Base-by-base conservation (phyloP, 2,329 filamentous ascomycete species). In the Plenodomus biglobosus region DNA sequence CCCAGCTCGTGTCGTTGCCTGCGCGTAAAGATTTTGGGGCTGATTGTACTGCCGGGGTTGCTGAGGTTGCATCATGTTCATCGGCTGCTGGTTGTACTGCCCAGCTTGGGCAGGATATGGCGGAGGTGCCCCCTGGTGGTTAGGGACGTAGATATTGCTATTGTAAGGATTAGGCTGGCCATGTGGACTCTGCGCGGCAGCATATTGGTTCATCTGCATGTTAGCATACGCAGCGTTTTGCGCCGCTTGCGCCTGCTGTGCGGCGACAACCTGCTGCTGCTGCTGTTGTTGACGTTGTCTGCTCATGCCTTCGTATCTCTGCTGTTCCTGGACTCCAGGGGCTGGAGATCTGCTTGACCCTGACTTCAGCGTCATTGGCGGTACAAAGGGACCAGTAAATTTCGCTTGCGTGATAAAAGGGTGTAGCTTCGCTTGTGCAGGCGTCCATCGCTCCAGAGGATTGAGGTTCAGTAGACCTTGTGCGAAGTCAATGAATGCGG, bases 361-460 rank as follows among this genome's bases (percentile, higher is more conserved):
- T 17, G 90, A 85, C 71, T 96, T 96, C 50, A 97, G 77, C 66
- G 95, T 96, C 91, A 96, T 96, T 2, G 92, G 92, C 8, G 94
- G 94, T 40, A 97, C 89, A 68, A 99, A 99, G 3, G 92, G 91
- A 0, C 91, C 92, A 0, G 92, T 96, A 69, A 87, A 99, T 76
- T 97, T 99, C 68, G 95, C 88, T 69, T 99, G 94, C 0, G 94
- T 99, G 68, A 99, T 99, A 73, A 99, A 99, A 0, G 94, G 94
- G 69, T 99, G 94, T 50, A 96, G 78, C 69, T 96, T 96, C 27
- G 94, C 94, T 75, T 99, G 94, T 66, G 96, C 92, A 6, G 94
- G 94, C 3, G 94, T 96, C 94, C 94, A 99, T 70, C 94, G 80
- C 73, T 99, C 94, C 27, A 99, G 80, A 2, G 94, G 94, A 68